Percentiles rank a stretch among this genome's conserved stretches.
phyloP scores from a whole-genome alignment of 75 land plant species.

The Adiantum capillusveneris region DNA sequence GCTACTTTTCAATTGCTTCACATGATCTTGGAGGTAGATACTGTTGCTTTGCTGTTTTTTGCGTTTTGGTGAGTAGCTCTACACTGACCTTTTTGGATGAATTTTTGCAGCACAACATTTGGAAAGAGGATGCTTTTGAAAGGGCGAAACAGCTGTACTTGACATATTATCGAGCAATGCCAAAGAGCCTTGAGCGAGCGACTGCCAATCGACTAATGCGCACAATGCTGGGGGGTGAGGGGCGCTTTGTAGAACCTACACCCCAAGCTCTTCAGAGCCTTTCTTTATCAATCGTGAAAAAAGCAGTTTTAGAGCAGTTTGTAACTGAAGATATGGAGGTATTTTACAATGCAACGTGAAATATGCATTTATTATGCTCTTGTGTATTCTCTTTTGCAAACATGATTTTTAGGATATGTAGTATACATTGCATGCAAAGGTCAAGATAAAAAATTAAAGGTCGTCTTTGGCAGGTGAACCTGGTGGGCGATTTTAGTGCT shows the following conservation, averaged over 20 bases:
- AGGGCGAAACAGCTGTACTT: slow-evolving; percentile 89
- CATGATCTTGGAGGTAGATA: slow-evolving; percentile 86
- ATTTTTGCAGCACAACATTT: slow-evolving; percentile 76
- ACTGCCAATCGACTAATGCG: slow-evolving; percentile 91
- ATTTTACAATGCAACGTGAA: no score
- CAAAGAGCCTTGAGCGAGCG: slow-evolving; percentile 96
- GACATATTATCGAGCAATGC: slow-evolving; percentile 94
- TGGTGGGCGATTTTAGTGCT: slow-evolving; percentile 95
- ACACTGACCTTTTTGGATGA: not conserved
- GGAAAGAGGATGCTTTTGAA: slow-evolving; percentile 99
- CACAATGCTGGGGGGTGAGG: slow-evolving; percentile 93
- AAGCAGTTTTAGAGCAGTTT: slow-evolving; percentile 93
- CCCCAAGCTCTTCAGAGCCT: slow-evolving; percentile 71
- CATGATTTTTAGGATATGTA: no score
- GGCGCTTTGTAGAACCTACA: slow-evolving; percentile 92
- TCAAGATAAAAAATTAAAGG: no score
- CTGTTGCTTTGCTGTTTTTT: not conserved
- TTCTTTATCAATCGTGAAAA: slow-evolving; percentile 61
- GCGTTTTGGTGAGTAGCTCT: not conserved
- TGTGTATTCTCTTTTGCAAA: no score
- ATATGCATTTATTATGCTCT: no score
- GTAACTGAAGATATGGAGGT: slow-evolving; percentile 96
- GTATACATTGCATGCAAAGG: no score
- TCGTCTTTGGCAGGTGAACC: slow-evolving; percentile 80
- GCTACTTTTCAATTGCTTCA: slow-evolving; percentile 98